Conservation (phyloP, 2,329 filamentous ascomycete genomes). For the Bipolaris cookei region DNA sequence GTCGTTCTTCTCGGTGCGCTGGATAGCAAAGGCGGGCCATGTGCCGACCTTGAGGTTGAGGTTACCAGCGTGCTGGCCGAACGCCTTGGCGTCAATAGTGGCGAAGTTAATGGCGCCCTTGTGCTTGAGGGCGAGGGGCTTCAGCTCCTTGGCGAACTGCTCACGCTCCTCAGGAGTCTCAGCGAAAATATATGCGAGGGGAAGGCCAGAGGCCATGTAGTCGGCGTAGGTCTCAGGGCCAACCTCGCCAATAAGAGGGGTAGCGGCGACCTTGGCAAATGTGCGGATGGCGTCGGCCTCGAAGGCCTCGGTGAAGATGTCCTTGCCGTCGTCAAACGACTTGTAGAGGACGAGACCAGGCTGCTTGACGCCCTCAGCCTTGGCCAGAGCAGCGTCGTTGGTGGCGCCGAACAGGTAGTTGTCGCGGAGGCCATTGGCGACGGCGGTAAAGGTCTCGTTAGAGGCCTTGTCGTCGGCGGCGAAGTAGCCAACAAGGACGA, state of each 20-base stretch:
- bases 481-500: slow-evolving; percentile 90
- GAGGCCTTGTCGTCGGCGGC: slow-evolving; percentile 79
- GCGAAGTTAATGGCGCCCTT: slow-evolving; percentile 97
- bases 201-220: slow-evolving; percentile 92
- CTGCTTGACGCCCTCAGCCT: slow-evolving; percentile 86
- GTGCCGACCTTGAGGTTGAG: slow-evolving; percentile 94
- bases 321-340: slow-evolving; percentile 96
- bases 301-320: slow-evolving; percentile 80
- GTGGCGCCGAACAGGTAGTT: slow-evolving; percentile 90
- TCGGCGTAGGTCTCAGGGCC: slow-evolving; percentile 94
- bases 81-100: slow-evolving; percentile 92
- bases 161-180: slow-evolving; percentile 90
- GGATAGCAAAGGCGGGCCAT: slow-evolving; percentile 97
- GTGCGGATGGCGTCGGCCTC: slow-evolving; percentile 77
- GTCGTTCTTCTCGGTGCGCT: slow-evolving; percentile 92
- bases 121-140: slow-evolving; percentile 86
- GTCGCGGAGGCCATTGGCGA: slow-evolving; percentile 80
- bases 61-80: slow-evolving; percentile 94
- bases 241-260: slow-evolving; percentile 91
- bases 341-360: slow-evolving; percentile 95
- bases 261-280: slow-evolving; percentile 85
- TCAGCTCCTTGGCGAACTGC: slow-evolving; percentile 76
- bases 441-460: slow-evolving; percentile 81
- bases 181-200: slow-evolving; percentile 96
- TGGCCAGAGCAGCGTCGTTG: slow-evolving; percentile 81